phyloP scores from a whole-genome alignment of 805 yeast species.

The Candida piceae region DNA sequence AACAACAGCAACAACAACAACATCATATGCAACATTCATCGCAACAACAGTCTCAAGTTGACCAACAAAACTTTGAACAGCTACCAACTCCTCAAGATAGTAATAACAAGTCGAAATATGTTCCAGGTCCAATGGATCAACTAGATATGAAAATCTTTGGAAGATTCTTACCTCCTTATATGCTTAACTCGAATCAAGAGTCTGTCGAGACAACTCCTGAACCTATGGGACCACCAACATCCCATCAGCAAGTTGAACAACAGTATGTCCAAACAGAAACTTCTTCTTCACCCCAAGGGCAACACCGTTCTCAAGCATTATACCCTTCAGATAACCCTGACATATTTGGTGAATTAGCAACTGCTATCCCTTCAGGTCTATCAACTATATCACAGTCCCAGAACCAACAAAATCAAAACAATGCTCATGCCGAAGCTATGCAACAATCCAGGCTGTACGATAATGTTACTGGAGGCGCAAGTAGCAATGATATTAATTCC shows the following conservation, averaged over 20 bases:
- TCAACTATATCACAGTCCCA: slow-evolving; percentile 26
- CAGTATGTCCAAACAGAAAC: not conserved
- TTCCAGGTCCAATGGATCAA: slow-evolving; percentile 82
- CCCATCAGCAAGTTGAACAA: not conserved
- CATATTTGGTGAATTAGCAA: slow-evolving; percentile 12
- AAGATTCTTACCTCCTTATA: slow-evolving; percentile 75
- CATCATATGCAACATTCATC: slow-evolving; percentile 1
- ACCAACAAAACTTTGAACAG: not conserved
- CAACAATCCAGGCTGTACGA: slow-evolving; percentile 22
- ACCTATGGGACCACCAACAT: slow-evolving; percentile 3
- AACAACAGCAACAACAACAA: slow-evolving; percentile 2
- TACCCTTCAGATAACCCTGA: slow-evolving; percentile 1
- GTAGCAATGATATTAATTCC: not conserved
- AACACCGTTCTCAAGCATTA: not conserved
- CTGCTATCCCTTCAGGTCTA: slow-evolving; percentile 29
- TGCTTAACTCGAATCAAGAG: slow-evolving; percentile 40
- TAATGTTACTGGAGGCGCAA: not conserved
- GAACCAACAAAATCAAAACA: slow-evolving; percentile 21
- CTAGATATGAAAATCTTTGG: slow-evolving; percentile 85
- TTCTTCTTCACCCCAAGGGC: not conserved
- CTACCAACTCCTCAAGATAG: slow-evolving; percentile 1
- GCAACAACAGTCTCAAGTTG: not conserved
- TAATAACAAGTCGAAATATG: slow-evolving; percentile 34
- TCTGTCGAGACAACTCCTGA: slow-evolving; percentile 12
- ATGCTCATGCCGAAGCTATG: slow-evolving; percentile 26